phyloP scores from a whole-genome alignment of 495 filamentous ascomycete species.

The Lophiostoma macrostomum region DNA sequence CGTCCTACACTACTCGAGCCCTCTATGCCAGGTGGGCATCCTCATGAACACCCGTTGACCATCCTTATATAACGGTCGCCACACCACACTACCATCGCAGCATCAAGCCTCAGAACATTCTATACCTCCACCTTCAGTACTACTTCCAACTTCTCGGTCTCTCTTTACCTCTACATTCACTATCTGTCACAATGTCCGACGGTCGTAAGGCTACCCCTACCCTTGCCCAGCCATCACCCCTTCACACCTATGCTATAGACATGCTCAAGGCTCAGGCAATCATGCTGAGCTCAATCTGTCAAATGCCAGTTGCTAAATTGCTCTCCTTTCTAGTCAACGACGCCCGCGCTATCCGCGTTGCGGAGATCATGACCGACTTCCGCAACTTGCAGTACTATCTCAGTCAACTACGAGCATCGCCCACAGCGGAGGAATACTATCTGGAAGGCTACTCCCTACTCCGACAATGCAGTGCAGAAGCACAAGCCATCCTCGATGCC shows the following conservation, averaged over 20 bases:
- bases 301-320: constrained; percentile 4
- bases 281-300: neutral
- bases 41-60: constrained; percentile 30
- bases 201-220: constrained; percentile 51
- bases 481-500: constrained; percentile 69
- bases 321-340: constrained; percentile 65
- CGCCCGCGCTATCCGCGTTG: constrained; percentile 73
- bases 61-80: constrained; percentile 31
- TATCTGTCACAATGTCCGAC: constrained; percentile 53
- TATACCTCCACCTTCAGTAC: constrained; percentile 10
- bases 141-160: neutral
- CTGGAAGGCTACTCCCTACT: constrained; percentile 75
- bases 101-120: constrained; percentile 18
- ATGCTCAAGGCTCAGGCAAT: neutral
- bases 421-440: constrained; percentile 64
- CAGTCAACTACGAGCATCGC: constrained; percentile 61
- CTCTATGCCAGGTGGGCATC: constrained; percentile 18
- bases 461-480: constrained; percentile 69
- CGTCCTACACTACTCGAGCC: constrained; percentile 32
- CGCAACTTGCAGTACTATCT: constrained; percentile 78
- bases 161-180: constrained; percentile 16
- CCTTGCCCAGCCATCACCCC: neutral
- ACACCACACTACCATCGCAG: constrained; percentile 17
- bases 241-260: neutral
- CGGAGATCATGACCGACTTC: constrained; percentile 83